These are phyloP conservation scores for Fremontodendron californicum DNA, from an alignment of 345 rosid species.

Conservation along the genomic window DNA sequence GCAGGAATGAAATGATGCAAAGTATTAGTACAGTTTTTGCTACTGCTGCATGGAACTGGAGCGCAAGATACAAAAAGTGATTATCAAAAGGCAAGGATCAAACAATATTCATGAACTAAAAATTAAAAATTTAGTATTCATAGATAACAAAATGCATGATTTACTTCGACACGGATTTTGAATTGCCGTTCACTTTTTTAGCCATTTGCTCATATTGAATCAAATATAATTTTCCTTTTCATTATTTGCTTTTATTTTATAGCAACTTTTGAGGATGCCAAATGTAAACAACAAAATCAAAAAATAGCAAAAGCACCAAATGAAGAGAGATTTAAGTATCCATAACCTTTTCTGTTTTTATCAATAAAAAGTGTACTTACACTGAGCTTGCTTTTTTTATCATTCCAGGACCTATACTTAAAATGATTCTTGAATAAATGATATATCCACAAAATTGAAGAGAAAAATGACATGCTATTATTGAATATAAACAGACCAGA, in stretches of 20 bases:
- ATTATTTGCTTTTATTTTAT: not conserved
- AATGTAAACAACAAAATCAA: not conserved
- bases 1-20: not conserved
- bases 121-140: not conserved
- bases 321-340: not conserved
- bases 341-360: not conserved
- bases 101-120: not conserved
- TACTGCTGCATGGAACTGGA: not conserved
- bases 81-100: not conserved
- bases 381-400: not conserved
- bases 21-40: not conserved
- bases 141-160: not conserved
- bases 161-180: not conserved
- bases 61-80: not conserved
- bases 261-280: not conserved
- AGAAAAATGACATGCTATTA: not conserved
- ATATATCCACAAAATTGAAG: not conserved
- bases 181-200: not conserved
- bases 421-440: not conserved
- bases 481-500: not conserved
- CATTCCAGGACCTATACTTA: not conserved
- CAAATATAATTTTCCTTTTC: not conserved
- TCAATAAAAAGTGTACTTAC: not conserved
- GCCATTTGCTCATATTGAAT: not conserved
- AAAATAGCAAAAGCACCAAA: not conserved